Evolutionary conservation across 352 stramenopile genomes (phyloP), one percentile per base, ranked within the genome.

Genomic region (Peronosclerospora sorghi): DNA sequence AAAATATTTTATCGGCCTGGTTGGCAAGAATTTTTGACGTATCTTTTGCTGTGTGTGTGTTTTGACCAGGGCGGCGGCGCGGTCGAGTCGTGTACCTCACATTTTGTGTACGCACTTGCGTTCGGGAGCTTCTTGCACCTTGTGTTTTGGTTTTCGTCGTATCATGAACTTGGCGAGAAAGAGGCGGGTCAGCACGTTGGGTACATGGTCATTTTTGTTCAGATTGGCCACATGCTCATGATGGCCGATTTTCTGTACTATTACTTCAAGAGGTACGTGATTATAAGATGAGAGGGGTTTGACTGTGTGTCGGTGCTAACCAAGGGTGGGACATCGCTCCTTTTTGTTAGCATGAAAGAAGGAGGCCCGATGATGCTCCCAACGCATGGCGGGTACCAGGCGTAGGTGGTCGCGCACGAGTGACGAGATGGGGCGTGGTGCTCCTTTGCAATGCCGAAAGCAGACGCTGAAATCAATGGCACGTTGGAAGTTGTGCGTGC

Each of bases 201-300:
- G 41, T 91, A 98, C 42, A 94, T 93, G n/a, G 80, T 99, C 15
- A 93, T 98, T 68, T 91, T 92, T 48, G 77, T 95, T n/a, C 96
- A 98, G 70, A 96, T 98, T 54, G 76, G 95, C 21, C 94, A 99
- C 73, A 93, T 98, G 66, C 70, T 97, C 24, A 90, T 98, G 62
- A 98, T 99, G 95, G 77, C 86, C 20, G 94, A 98, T 66, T 99
- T 98, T 57, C 96, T 98, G 61, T 98, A 97, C 79, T 98, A 98
- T 65, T 99, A 99, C 78, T 95, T 98, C 65, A 93, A 96, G 59
- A 91, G 75, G 75, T 88, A 43, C 29, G 58, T 55, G 9, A 17
- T 2, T 48, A 15, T n/a, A n/a, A n/a, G n/a, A n/a, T n/a, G n/a
- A n/a, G n/a, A n/a, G n/a, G n/a, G n/a, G n/a, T n/a, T n/a, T n/a